Percentiles rank a stretch among this genome's conserved stretches.
phyloP scores from a whole-genome alignment of 192 early-diverging fungal species.

The Borealophlyctis nickersoniae region DNA sequence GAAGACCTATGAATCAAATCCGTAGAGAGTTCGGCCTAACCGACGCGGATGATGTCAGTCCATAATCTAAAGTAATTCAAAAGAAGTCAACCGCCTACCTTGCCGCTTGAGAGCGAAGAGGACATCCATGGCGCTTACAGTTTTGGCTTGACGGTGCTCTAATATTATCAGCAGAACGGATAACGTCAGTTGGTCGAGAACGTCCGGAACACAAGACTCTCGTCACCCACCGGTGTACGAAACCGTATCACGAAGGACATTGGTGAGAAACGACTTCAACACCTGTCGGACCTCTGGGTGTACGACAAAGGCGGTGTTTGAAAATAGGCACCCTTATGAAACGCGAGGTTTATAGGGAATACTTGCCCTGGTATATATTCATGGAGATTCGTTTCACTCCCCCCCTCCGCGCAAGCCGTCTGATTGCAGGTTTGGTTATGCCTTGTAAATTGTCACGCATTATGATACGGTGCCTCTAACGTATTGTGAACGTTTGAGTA shows the following conservation, averaged over 20 bases:
- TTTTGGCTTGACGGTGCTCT: constrained; percentile 89
- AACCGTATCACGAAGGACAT: constrained; percentile 8
- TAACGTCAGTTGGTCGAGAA: too few relatives aligned
- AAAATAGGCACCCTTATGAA: not conserved
- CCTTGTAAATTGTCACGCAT: constrained; percentile 44
- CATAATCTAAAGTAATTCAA: too few relatives aligned
- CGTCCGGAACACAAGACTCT: too few relatives aligned
- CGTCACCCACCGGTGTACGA: too few relatives aligned
- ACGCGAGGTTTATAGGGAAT: not conserved
- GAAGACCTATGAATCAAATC: too few relatives aligned
- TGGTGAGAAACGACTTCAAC: constrained; percentile 76
- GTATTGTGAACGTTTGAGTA: too few relatives aligned
- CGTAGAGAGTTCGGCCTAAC: too few relatives aligned
- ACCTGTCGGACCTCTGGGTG: constrained; percentile 73
- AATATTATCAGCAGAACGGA: too few relatives aligned
- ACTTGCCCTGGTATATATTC: constrained; percentile 75
- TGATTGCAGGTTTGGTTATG: constrained; percentile 90
- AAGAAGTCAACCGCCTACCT: too few relatives aligned
- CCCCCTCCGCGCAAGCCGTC: constrained; percentile 88
- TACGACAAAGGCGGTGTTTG: not conserved
- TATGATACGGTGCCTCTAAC: not conserved
- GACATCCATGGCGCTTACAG: constrained; percentile 89
- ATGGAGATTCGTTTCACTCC: constrained; percentile 94
- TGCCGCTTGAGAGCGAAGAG: constrained; percentile 80
- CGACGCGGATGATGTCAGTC: too few relatives aligned